phyloP scores from a whole-genome alignment of 2,329 filamentous ascomycete species.

The Bisporella sp. region DNA sequence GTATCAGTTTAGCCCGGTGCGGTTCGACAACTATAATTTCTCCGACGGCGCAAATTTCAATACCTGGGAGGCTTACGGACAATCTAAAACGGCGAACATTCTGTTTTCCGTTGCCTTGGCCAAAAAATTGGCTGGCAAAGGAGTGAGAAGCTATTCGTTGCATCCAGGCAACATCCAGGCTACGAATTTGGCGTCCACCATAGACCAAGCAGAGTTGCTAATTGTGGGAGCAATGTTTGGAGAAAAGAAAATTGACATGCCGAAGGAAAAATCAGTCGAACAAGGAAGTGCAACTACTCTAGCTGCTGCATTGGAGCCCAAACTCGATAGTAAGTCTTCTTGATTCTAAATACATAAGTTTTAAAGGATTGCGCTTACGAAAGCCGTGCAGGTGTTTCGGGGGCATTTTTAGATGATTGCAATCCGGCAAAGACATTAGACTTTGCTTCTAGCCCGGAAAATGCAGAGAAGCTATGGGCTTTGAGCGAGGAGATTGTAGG shows the following conservation, averaged over 20 bases:
- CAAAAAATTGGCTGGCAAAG: neutral
- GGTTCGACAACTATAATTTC: slow-evolving; percentile 25
- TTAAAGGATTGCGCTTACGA: neutral
- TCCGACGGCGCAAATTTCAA: slow-evolving; percentile 24
- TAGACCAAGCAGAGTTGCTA: neutral
- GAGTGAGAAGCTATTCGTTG: slow-evolving; percentile 3
- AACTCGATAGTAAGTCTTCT: neutral
- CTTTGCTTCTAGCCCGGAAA: slow-evolving; percentile 3
- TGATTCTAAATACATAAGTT: neutral
- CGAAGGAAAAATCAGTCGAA: neutral
- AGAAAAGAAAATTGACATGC: neutral
- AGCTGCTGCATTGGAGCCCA: neutral
- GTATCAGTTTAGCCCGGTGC: slow-evolving; percentile 27
- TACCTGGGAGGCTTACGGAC: slow-evolving; percentile 28
- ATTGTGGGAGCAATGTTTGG: neutral
- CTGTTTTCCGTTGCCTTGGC: slow-evolving; percentile 17
- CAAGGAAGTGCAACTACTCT: neutral
- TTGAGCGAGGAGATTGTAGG: slow-evolving; percentile 9
- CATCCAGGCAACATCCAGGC: neutral
- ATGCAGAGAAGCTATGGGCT: slow-evolving; percentile 7
- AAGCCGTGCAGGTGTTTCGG: slow-evolving; percentile 12
- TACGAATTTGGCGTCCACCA: neutral
- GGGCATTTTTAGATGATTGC: slow-evolving; percentile 8
- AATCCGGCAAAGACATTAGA: neutral
- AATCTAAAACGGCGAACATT: slow-evolving; percentile 31